Percentiles rank a stretch among this genome's conserved stretches.
These are phyloP conservation scores for Solanum hybrid DNA, from an alignment of 305 asterid species.

Conservation along the genomic window DNA sequence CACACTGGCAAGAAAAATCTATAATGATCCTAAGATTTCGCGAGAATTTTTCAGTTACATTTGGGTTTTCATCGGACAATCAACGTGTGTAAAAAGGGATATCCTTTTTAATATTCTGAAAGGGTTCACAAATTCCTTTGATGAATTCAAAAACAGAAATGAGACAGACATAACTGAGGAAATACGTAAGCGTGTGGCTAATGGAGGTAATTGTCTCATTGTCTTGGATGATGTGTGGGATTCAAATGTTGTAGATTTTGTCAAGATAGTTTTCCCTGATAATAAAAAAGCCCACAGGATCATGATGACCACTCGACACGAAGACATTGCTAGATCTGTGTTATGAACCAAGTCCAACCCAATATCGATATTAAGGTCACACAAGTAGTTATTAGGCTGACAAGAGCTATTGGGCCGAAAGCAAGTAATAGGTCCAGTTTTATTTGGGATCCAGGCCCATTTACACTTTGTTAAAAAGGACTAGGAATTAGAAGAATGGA, in stretches of 20 bases:
- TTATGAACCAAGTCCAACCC: too few relatives aligned
- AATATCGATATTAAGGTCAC: too few relatives aligned
- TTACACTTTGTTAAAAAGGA: too few relatives aligned
- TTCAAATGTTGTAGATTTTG: conserved; percentile 35
- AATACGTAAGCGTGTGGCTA: conserved; percentile 16
- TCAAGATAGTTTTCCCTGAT: conserved; percentile 36
- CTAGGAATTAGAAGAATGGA: too few relatives aligned
- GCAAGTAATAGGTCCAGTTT: too few relatives aligned
- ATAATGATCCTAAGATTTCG: conserved; percentile 27
- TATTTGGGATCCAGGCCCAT: too few relatives aligned
- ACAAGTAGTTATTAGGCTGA: too few relatives aligned
- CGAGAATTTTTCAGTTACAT: conserved; percentile 33
- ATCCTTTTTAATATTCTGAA: conserved; percentile 32
- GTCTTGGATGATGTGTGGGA: conserved; percentile 60
- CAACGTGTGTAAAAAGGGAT: conserved; percentile 29
- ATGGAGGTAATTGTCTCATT: conserved; percentile 31
- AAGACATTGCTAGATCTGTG: too few relatives aligned
- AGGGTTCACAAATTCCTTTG: conserved; percentile 14
- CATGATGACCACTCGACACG: too few relatives aligned
- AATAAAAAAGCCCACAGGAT: conserved; percentile 11
- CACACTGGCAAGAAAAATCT: conserved; percentile 52
- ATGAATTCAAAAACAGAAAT: conserved; percentile 18
- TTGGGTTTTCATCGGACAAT: conserved; percentile 48
- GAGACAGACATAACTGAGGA: conserved; percentile 22
- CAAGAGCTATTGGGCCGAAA: too few relatives aligned